These are phyloP conservation scores for Trichothecium sympodiale DNA, from an alignment of 2,329 filamentous ascomycete genomes.

Conservation along the genomic window DNA sequence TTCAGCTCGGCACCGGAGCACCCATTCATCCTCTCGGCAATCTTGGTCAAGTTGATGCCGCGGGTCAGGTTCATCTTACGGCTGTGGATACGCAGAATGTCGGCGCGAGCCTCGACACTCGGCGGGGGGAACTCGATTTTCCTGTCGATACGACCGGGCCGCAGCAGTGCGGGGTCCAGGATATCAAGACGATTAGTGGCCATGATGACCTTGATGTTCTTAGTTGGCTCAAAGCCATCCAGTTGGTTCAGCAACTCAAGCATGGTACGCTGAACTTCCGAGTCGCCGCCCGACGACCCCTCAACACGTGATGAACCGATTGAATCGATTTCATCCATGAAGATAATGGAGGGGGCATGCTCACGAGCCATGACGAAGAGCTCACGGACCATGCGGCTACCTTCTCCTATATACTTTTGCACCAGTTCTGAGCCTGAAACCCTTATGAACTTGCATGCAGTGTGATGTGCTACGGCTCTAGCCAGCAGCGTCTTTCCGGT, in stretches of 20 bases:
- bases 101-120: constrained; percentile 88
- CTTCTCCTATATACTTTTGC: constrained; percentile 98
- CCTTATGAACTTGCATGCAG: constrained; percentile 97
- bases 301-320: constrained; percentile 97
- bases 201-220: constrained; percentile 99
- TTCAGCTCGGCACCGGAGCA: constrained; percentile 96
- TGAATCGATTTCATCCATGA: constrained; percentile 99
- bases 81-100: constrained; percentile 95
- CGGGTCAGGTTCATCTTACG: constrained; percentile 97
- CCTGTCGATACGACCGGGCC: constrained; percentile 94
- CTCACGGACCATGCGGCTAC: constrained; percentile 95
- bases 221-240: constrained; percentile 96
- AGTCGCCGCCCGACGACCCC: constrained; percentile 88
- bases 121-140: constrained; percentile 99
- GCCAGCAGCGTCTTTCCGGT: constrained; percentile 95
- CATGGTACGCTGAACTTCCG: constrained; percentile 98
- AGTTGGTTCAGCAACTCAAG: constrained; percentile 95
- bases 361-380: constrained; percentile 98
- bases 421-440: constrained; percentile 94
- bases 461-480: constrained; percentile 93
- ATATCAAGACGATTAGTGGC: constrained; percentile 97
- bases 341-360: constrained; percentile 96
- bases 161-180: constrained; percentile 83
- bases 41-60: constrained; percentile 95
- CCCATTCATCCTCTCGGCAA: constrained; percentile 99